Evolutionary conservation across 306 rosid genomes (phyloP).

Genomic region (Senna siamea): DNA sequence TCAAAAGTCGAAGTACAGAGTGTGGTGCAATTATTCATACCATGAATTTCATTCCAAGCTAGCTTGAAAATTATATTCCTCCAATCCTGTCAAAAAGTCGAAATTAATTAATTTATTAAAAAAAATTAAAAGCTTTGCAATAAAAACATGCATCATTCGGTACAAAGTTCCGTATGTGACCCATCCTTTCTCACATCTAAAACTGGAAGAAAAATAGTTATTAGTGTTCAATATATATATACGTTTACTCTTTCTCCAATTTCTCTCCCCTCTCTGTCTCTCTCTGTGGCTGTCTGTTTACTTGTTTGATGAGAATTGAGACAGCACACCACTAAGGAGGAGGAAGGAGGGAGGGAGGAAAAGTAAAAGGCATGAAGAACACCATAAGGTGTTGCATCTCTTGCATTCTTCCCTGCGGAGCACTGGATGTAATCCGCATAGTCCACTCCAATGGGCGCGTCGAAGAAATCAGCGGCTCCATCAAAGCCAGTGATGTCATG

Average conservation of each 20-base stretch:
- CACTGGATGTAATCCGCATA: slow-evolving; percentile 85
- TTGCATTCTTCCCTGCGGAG: slow-evolving; percentile 95
- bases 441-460: slow-evolving; percentile 87
- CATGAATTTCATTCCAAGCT: slow-evolving; percentile 63
- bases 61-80: background rate
- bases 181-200: slow-evolving; percentile 51
- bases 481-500: slow-evolving; percentile 87
- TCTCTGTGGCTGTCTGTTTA: too few relatives aligned
- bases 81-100: too few relatives aligned
- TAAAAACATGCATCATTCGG: slow-evolving; percentile 40
- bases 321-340: too few relatives aligned
- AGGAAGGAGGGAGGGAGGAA: background rate
- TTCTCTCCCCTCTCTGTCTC: slow-evolving; percentile 31
- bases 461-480: slow-evolving; percentile 75
- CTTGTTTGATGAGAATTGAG: slow-evolving; percentile 43
- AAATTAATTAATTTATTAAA: too few relatives aligned
- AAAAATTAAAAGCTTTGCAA: too few relatives aligned
- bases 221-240: slow-evolving; percentile 4
- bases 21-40: slow-evolving; percentile 71
- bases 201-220: too few relatives aligned
- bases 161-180: slow-evolving; percentile 42
- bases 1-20: slow-evolving; percentile 61
- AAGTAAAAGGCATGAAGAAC: slow-evolving; percentile 59
- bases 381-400: slow-evolving; percentile 89
- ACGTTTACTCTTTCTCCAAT: background rate